These are phyloP conservation scores for Podospora pseudoanserina DNA, from an alignment of 495 filamentous ascomycete species.

Conservation along the genomic window DNA sequence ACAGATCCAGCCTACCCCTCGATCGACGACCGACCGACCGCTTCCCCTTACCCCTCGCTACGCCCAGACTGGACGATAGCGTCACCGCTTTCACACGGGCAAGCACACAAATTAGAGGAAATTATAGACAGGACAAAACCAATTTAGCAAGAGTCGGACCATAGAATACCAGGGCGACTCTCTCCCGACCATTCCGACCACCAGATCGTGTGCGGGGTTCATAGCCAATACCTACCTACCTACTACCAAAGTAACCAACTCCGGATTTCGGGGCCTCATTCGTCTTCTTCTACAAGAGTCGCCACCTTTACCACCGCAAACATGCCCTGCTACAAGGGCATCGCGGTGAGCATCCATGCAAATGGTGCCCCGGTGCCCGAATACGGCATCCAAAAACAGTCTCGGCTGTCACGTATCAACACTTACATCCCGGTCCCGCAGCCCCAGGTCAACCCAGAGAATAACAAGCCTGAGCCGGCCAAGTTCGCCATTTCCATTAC, in stretches of 20 bases:
- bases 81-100: neutral
- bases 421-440: constrained; percentile 95
- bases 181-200: neutral
- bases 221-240: neutral
- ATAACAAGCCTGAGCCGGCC: constrained; percentile 77
- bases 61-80: neutral
- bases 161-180: neutral
- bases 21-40: neutral
- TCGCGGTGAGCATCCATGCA: constrained; percentile 93
- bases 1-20: neutral
- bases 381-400: constrained; percentile 91
- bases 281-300: neutral
- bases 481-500: constrained; percentile 97
- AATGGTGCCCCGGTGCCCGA: constrained; percentile 84
- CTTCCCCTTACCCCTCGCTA: neutral
- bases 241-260: neutral
- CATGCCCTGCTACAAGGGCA: constrained; percentile 98
- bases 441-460: constrained; percentile 66
- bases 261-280: constrained; percentile 2
- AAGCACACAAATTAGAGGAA: neutral
- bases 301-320: constrained; percentile 13
- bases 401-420: constrained; percentile 84
- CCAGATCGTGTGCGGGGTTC: neutral
- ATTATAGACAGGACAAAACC: neutral
- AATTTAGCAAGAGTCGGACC: neutral